phyloP scores from a whole-genome alignment of 192 early-diverging fungal genomes.

The Coemansia sp. region DNA sequence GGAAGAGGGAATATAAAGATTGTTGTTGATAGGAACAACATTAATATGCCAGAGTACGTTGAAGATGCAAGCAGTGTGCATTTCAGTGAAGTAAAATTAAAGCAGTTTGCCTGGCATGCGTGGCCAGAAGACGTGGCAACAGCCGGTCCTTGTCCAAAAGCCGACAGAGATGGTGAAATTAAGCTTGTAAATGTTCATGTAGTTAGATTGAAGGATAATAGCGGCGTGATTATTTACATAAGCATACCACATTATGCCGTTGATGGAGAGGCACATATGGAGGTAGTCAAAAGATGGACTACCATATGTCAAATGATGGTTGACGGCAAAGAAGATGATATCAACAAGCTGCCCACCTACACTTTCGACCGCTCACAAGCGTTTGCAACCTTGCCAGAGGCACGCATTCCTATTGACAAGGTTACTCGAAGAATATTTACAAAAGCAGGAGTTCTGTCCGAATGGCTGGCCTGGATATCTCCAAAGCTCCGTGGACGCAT shows the following conservation, averaged over 20 bases:
- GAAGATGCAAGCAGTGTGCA: slow-evolving; percentile 29
- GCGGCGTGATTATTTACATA: slow-evolving; percentile 43
- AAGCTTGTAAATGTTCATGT: slow-evolving; percentile 50
- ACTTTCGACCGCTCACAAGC: slow-evolving; percentile 20
- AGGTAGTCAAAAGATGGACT: slow-evolving; percentile 39
- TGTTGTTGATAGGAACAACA: slow-evolving; percentile 28
- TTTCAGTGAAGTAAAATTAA: slow-evolving; percentile 27
- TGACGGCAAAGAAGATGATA: not conserved
- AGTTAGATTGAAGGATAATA: slow-evolving; percentile 31
- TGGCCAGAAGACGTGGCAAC: slow-evolving; percentile 46
- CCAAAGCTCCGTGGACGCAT: slow-evolving; percentile 38
- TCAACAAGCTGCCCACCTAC: slow-evolving; percentile 17
- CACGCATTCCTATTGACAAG: slow-evolving; percentile 31
- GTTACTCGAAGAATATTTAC: slow-evolving; percentile 20
- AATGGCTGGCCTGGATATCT: slow-evolving; percentile 46
- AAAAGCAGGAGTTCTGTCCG: slow-evolving; percentile 23
- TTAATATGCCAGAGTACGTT: slow-evolving; percentile 42
- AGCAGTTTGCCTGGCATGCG: slow-evolving; percentile 30
- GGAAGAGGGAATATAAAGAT: slow-evolving; percentile 32
- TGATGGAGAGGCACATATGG: slow-evolving; percentile 39
- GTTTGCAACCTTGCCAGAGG: slow-evolving; percentile 20
- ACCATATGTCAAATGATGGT: slow-evolving; percentile 26
- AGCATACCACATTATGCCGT: slow-evolving; percentile 46
- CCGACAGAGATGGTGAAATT: slow-evolving; percentile 26
- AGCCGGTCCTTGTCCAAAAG: slow-evolving; percentile 29